A percentile compares a stretch with the other conserved stretches of the same genome.
phyloP scores from a whole-genome alignment of 1,284 basidiomycete species.

The Binderoboletus segoi region DNA sequence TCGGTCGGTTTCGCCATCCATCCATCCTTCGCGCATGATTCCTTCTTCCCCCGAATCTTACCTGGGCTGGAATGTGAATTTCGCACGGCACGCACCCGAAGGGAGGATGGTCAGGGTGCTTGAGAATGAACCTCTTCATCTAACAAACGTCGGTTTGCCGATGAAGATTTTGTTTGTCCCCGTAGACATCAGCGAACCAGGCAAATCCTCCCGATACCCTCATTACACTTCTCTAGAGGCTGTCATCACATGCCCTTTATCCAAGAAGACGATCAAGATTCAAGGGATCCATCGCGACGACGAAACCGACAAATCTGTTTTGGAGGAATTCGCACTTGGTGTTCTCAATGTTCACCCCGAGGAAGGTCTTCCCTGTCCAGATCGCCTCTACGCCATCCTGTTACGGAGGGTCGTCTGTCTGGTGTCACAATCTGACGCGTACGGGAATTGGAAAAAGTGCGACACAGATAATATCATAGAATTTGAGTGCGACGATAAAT shows the following conservation, averaged over 20 bases:
- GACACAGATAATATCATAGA: neutral
- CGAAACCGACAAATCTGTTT: neutral
- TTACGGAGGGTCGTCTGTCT: neutral
- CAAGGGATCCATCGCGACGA: neutral
- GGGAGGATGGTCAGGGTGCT: neutral
- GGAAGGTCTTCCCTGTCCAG: neutral
- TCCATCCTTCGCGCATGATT: constrained; percentile 5
- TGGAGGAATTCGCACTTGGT: neutral
- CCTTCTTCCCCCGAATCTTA: constrained; percentile 13
- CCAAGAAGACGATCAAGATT: neutral
- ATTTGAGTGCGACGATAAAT: neutral
- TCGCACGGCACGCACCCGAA: neutral
- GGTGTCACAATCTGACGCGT: neutral
- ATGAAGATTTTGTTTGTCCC: neutral
- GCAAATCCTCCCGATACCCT: neutral
- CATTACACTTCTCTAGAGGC: neutral
- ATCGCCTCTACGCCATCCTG: neutral
- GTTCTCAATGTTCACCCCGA: neutral
- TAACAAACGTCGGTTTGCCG: neutral
- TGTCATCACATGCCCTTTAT: neutral
- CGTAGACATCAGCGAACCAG: neutral
- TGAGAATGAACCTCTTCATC: neutral
- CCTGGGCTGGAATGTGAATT: neutral
- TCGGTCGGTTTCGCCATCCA: neutral
- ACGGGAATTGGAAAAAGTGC: neutral